Percentiles rank a stretch among this genome's conserved stretches.
Conservation (phyloP, 495 filamentous ascomycete species). For the Aspergillus homomorphus region DNA sequence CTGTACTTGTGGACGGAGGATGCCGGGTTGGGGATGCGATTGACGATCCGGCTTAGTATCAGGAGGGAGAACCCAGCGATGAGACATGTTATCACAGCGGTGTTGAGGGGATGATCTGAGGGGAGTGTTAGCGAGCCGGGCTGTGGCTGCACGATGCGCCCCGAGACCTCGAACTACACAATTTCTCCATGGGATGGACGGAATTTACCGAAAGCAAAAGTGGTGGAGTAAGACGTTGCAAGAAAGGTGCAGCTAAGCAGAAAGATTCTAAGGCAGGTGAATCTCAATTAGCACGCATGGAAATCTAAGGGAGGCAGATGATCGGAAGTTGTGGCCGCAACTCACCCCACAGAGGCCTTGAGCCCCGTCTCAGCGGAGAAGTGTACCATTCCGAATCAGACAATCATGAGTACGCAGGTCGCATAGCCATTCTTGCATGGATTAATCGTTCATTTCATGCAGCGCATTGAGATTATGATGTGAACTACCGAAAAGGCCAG, state of each 20-base stretch:
- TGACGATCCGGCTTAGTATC: conserved; percentile 30
- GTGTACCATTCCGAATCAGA: conserved; percentile 26
- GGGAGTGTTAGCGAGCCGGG: conserved; percentile 3
- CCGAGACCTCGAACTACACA: background rate
- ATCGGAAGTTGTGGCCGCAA: conserved; percentile 12
- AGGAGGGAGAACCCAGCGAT: conserved; percentile 34
- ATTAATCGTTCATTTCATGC: conserved; percentile 8
- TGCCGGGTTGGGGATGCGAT: conserved; percentile 13
- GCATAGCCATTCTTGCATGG: conserved; percentile 16
- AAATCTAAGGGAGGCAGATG: background rate
- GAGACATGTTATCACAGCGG: conserved; percentile 36
- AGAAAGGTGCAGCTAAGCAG: conserved; percentile 36
- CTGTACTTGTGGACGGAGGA: conserved; percentile 21
- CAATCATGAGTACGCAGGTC: conserved; percentile 9
- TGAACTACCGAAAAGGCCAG: background rate
- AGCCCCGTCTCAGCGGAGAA: conserved; percentile 37
- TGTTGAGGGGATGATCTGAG: conserved; percentile 42
- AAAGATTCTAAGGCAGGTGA: conserved; percentile 29
- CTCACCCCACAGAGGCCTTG: conserved; percentile 39
- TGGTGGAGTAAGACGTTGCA: conserved; percentile 34
- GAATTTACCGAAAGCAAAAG: conserved; percentile 41
- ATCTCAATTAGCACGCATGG: background rate
- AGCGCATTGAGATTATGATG: conserved; percentile 1
- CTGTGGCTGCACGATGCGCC: conserved; percentile 10
- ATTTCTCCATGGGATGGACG: background rate